Evolutionary conservation across 768 basidiomycete genomes (phyloP).

Genomic region (Lactarius sp.): DNA sequence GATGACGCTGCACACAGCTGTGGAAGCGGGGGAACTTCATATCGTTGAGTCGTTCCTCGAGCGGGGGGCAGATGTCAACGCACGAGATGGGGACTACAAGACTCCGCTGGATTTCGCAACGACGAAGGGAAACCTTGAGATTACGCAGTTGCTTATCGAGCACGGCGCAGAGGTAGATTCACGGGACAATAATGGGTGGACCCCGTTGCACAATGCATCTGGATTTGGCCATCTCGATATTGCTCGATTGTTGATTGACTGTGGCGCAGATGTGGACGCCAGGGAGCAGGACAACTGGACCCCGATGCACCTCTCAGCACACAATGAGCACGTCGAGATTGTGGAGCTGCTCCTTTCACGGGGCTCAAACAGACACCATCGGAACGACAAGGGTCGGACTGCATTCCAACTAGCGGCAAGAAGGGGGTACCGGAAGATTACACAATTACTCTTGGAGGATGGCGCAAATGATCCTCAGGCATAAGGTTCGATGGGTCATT

Average conservation of each 20-base stretch:
- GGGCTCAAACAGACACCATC: background rate
- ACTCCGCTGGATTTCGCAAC: background rate
- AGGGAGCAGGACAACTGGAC: background rate
- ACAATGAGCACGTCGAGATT: background rate
- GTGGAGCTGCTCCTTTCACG: background rate
- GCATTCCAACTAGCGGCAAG: background rate
- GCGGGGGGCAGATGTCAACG: background rate
- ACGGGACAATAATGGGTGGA: background rate
- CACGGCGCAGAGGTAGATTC: background rate
- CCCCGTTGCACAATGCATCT: background rate
- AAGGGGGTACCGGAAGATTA: too few relatives aligned
- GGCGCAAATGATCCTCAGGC: too few relatives aligned
- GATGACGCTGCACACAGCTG: background rate
- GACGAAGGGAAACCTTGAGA: background rate
- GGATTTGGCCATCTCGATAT: background rate
- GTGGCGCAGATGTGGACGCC: conserved; percentile 1
- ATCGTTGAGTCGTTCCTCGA: background rate
- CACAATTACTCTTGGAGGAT: too few relatives aligned
- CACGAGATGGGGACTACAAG: background rate
- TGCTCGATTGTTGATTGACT: background rate
- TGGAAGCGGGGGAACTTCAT: background rate
- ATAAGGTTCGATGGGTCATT: too few relatives aligned
- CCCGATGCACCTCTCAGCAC: background rate
- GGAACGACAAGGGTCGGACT: background rate
- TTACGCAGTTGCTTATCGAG: background rate